These are phyloP conservation scores for Rhynchosporium secalis DNA, from an alignment of 2,329 filamentous ascomycete species.

Conservation along the genomic window DNA sequence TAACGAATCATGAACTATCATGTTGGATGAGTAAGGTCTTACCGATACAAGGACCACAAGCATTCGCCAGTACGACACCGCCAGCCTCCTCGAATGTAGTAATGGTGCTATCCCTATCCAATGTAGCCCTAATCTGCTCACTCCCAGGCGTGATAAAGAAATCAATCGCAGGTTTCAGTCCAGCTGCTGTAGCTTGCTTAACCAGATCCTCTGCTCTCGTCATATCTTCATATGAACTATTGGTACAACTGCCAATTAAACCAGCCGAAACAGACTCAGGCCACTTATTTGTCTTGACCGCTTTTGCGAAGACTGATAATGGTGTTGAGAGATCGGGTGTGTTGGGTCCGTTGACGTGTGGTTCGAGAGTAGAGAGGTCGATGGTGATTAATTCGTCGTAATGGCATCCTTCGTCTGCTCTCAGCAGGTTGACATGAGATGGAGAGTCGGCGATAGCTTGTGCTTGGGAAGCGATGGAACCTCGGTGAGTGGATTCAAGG, in stretches of 20 bases:
- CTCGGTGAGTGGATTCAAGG: constrained; percentile 78
- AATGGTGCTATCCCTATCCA: constrained; percentile 85
- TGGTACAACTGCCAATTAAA: constrained; percentile 96
- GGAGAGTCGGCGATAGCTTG: constrained; percentile 35
- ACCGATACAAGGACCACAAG: constrained; percentile 60
- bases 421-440: constrained; percentile 62
- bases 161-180: constrained; percentile 82
- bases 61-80: constrained; percentile 88
- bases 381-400: constrained; percentile 93
- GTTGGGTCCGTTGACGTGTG: constrained; percentile 95
- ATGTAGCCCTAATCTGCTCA: constrained; percentile 92
- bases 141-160: constrained; percentile 97
- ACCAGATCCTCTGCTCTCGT: constrained; percentile 90
- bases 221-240: constrained; percentile 99
- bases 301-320: constrained; percentile 83
- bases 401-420: constrained; percentile 75
- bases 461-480: constrained; percentile 42
- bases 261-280: constrained; percentile 88
- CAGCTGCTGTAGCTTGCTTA: constrained; percentile 86
- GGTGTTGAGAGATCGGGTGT: constrained; percentile 95
- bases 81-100: constrained; percentile 83
- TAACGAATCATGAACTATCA: neutral
- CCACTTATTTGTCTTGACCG: constrained; percentile 83
- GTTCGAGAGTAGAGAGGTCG: constrained; percentile 85
- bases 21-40: neutral